Base-by-base conservation (phyloP, 495 filamentous ascomycete genomes). In the Astrocystis sublimbata region DNA sequence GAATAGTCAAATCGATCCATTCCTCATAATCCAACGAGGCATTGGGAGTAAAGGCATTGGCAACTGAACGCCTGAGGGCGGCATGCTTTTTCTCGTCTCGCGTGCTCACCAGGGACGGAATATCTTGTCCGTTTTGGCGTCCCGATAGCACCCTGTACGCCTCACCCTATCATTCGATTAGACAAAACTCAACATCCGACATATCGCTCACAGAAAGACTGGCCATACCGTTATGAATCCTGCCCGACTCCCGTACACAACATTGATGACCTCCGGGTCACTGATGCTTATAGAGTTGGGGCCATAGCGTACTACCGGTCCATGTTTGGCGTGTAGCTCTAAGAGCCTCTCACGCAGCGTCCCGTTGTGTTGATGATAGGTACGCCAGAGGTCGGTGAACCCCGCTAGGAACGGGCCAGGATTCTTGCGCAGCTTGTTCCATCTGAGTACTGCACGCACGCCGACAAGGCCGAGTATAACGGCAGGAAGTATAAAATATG, bases 301-400 rank as follows among this genome's bases (percentile, higher is more conserved):
- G 3, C 72, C 70, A 42, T 72, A 74, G 15, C 72, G 64, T 3
- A 74, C 66, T 13, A 74, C 58, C 0, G 65, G 61, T 0, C 70
- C 72, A 47, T 70, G 42, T 36, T 58, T 52, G 7, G 62, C 65
- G 19, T 74, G 68, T 2, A 74, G 41, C 13, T 69, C 58, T 4
- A 69, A 9, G 12, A 74, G 24, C 47, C 66, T 65, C 7, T 46
- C 35, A 15, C 63, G 49, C 10, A 71, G 41, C 19, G n/a, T 64
- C 1, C 68, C 68, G 10, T 70, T 65, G 21, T 65, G 62, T 24
- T 67, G 62, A 3, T 67, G 49, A 23, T 70, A 70, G 23, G 72
- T 65, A 31, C 67, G 53, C 72, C 70, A 74, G 6, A 74, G 61
- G 57, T 70, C 66, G 2, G 68, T 69, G 30, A 63, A 50, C 0